phyloP scores from a whole-genome alignment of 352 stramenopile genomes.

The Globisporangium viniferum region DNA sequence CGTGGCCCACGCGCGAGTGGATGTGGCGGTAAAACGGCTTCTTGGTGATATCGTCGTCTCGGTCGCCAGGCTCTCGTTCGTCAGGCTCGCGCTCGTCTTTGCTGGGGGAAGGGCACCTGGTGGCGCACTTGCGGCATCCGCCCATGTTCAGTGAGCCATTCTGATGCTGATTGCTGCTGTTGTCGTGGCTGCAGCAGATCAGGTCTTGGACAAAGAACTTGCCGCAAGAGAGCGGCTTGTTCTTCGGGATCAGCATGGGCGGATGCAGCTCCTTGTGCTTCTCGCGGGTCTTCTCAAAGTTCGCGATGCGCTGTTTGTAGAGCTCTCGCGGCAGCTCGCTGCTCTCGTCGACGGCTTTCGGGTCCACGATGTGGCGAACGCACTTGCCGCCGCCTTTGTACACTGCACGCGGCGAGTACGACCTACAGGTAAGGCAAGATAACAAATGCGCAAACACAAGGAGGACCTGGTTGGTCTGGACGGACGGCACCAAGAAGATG shows the following conservation, averaged over 20 bases:
- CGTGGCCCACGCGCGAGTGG: constrained; percentile 12
- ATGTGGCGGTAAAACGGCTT: constrained; percentile 11
- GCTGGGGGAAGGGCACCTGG: constrained; percentile 23
- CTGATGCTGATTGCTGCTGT: constrained; percentile 15
- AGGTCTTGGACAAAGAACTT: constrained; percentile 64
- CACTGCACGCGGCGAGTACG: constrained; percentile 45
- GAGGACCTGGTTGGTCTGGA: neutral
- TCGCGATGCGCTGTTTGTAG: constrained; percentile 42
- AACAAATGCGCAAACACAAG: neutral
- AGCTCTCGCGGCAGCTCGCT: constrained; percentile 32
- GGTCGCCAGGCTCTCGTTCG: neutral
- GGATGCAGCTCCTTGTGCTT: constrained; percentile 72
- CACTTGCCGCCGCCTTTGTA: constrained; percentile 60
- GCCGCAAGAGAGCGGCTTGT: constrained; percentile 51
- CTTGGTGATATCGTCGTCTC: constrained; percentile 15
- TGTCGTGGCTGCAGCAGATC: constrained; percentile 16
- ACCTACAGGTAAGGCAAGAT: constrained; percentile 17
- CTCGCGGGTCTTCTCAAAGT: constrained; percentile 53
- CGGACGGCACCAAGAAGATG: neutral
- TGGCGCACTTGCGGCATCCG: constrained; percentile 23
- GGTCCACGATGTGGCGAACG: constrained; percentile 27
- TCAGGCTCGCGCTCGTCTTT: constrained; percentile 15
- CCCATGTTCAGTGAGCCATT: constrained; percentile 5
- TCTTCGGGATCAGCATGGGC: constrained; percentile 51
- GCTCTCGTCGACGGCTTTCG: constrained; percentile 13